These are phyloP conservation scores for Clarireedia hainanense DNA, from an alignment of 2,329 filamentous ascomycete genomes.

Conservation along the genomic window DNA sequence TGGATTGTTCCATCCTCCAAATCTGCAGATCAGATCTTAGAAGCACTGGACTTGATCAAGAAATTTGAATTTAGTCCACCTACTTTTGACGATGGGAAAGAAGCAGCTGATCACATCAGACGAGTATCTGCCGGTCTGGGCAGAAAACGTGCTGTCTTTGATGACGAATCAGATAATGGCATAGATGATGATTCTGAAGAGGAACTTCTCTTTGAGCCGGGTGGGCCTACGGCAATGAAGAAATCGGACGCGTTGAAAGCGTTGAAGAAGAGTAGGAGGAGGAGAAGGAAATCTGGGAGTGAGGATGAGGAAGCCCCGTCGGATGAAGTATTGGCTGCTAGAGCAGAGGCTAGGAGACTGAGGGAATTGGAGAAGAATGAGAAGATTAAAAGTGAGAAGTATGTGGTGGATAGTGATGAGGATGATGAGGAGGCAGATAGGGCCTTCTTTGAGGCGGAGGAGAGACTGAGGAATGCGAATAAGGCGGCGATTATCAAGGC, in stretches of 20 bases:
- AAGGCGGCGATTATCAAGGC: constrained; percentile 26
- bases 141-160: constrained; percentile 54
- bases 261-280: constrained; percentile 51
- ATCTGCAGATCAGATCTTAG: constrained; percentile 56
- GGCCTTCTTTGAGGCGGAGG: constrained; percentile 73
- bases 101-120: constrained; percentile 70
- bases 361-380: constrained; percentile 68
- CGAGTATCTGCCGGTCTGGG: constrained; percentile 48
- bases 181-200: constrained; percentile 41
- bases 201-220: constrained; percentile 60
- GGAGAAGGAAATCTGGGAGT: constrained; percentile 26
- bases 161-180: constrained; percentile 61
- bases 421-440: constrained; percentile 65
- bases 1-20: constrained; percentile 71
- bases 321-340: constrained; percentile 54
- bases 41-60: constrained; percentile 64
- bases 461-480: constrained; percentile 49
- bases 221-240: constrained; percentile 53
- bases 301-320: constrained; percentile 41
- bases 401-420: constrained; percentile 78
- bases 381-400: constrained; percentile 78
- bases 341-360: constrained; percentile 51
- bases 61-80: constrained; percentile 73
- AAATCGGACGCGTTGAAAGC: constrained; percentile 46
- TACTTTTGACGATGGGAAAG: constrained; percentile 61